Evolutionary conservation across 257 asterid genomes (phyloP).

Genomic region (Solanum bukasovii): DNA sequence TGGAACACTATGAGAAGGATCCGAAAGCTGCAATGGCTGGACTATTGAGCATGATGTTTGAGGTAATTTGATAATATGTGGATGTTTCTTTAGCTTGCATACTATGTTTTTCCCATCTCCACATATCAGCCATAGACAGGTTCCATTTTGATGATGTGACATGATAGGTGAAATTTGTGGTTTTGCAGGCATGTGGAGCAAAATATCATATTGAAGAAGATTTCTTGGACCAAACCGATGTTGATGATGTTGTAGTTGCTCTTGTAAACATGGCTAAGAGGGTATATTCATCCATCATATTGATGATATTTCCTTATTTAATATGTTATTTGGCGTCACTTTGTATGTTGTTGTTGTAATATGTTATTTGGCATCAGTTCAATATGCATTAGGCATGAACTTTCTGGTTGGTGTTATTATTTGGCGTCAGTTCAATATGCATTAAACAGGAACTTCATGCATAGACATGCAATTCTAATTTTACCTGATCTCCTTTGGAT

Average conservation of each 20-base stretch:
- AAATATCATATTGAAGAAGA: slow-evolving; percentile 61
- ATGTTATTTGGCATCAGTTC: neutral
- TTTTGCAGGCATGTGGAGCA: slow-evolving; percentile 84
- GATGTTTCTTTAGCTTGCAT: neutral
- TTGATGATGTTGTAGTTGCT: slow-evolving; percentile 87
- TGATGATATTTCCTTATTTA: neutral
- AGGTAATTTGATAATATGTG: slow-evolving; percentile 34
- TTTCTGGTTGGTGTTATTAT: neutral
- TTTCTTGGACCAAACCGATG: slow-evolving; percentile 66
- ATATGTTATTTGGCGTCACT: neutral
- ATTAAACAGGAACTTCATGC: neutral
- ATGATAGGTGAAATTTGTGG: neutral
- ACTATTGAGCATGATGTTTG: slow-evolving; percentile 71
- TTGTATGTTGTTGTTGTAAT: neutral
- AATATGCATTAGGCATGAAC: neutral
- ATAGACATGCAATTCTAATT: neutral
- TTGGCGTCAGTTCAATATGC: neutral
- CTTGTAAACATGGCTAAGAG: slow-evolving; percentile 75
- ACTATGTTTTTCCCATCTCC: neutral
- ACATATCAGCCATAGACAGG: neutral
- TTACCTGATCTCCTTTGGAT: slow-evolving; percentile 32
- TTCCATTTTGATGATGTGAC: neutral
- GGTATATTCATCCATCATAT: slow-evolving; percentile 43
- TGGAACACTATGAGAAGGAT: slow-evolving; percentile 66
- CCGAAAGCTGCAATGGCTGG: slow-evolving; percentile 63